These are phyloP conservation scores for Silene coronaria DNA, from an alignment of 179 eudicot genomes.

Conservation along the genomic window DNA sequence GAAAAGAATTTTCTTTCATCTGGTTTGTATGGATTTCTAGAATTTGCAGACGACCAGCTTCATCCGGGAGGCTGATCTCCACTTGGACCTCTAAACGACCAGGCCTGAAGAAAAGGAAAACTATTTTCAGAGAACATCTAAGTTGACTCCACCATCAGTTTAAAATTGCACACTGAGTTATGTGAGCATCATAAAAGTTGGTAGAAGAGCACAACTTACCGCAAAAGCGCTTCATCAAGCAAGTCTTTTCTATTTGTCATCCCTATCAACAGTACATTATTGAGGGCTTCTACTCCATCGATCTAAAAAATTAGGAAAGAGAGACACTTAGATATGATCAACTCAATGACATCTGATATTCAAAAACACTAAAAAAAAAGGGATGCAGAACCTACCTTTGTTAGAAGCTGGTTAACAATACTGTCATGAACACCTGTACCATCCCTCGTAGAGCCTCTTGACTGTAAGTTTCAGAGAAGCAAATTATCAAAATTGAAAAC, in stretches of 20 bases:
- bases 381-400: constrained; percentile 53
- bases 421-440: constrained; percentile 99
- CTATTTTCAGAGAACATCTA: neutral
- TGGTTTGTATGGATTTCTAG: constrained; percentile 92
- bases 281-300: constrained; percentile 97
- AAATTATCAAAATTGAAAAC: constrained; percentile 1
- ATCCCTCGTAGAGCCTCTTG: constrained; percentile 97
- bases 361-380: neutral
- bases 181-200: neutral
- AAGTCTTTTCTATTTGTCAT: constrained; percentile 98
- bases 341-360: neutral
- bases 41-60: constrained; percentile 91
- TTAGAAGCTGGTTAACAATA: constrained; percentile 93
- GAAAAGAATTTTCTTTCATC: constrained; percentile 96
- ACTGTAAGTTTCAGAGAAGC: constrained; percentile 38
- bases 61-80: constrained; percentile 99
- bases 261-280: constrained; percentile 94
- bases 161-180: neutral
- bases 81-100: constrained; percentile 99
- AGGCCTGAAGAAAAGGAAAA: constrained; percentile 50
- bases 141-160: neutral
- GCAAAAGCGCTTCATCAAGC: constrained; percentile 96
- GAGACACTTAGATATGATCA: constrained; percentile 12
- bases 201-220: constrained; percentile 35
- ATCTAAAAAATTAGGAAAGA: constrained; percentile 40